Conservation (phyloP, 495 filamentous ascomycete species). For the Cairneyella variabilis region DNA sequence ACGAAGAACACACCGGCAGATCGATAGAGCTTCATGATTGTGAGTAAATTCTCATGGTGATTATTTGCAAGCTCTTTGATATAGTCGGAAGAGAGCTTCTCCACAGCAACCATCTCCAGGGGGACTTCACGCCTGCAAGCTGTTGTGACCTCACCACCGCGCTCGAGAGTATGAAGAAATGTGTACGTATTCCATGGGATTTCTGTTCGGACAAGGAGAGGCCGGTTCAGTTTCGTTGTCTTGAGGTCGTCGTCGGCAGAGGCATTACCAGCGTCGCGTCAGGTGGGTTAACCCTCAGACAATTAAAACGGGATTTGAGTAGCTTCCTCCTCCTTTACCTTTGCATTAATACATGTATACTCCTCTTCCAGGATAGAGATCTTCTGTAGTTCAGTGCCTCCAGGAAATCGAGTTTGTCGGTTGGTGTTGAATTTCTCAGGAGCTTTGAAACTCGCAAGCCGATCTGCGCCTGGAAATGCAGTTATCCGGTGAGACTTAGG, state of each 20-base stretch:
- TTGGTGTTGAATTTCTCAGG: conserved; percentile 1
- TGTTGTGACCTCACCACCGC: not conserved
- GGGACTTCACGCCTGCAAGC: not conserved
- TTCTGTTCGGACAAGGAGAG: not conserved
- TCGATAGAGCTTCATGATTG: conserved; percentile 3
- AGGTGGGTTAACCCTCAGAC: not conserved
- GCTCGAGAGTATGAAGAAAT: not conserved
- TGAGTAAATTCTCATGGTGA: conserved; percentile 12
- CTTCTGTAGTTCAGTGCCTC: not conserved
- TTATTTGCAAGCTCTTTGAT: conserved; percentile 5
- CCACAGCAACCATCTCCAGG: not conserved
- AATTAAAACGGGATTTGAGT: too few relatives aligned
- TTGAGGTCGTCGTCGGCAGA: not conserved
- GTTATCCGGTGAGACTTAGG: not conserved
- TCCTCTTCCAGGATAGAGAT: not conserved
- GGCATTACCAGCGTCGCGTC: conserved; percentile 1
- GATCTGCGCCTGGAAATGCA: not conserved
- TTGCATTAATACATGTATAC: not conserved
- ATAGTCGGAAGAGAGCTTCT: conserved; percentile 1
- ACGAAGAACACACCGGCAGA: conserved; percentile 6
- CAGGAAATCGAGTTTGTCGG: not conserved
- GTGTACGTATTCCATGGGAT: conserved; percentile 4
- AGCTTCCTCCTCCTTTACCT: not conserved
- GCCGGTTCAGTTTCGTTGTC: not conserved
- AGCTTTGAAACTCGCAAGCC: not conserved